Conservation (phyloP, 192 early-diverging fungal genomes). For the Entomortierella chlamydospora region DNA sequence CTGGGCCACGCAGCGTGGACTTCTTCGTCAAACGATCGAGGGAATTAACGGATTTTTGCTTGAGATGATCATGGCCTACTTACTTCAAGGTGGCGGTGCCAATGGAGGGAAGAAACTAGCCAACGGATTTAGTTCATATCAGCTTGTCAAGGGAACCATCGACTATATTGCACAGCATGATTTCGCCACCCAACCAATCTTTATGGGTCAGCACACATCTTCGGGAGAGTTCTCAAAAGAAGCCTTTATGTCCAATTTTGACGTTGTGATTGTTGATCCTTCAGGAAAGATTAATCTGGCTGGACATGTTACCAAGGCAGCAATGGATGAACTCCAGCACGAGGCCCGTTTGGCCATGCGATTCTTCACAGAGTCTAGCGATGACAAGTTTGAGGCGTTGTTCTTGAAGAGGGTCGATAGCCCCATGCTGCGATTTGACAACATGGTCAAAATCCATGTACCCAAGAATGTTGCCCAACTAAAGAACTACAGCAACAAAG, state of each 20-base stretch:
- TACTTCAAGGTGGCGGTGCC: slow-evolving; percentile 72
- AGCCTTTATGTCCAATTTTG: slow-evolving; percentile 72
- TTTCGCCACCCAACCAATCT: slow-evolving; percentile 71
- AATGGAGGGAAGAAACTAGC: slow-evolving; percentile 73
- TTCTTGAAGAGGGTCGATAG: slow-evolving; percentile 81
- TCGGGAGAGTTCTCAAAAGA: slow-evolving; percentile 70
- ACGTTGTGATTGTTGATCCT: slow-evolving; percentile 88
- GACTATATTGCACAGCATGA: slow-evolving; percentile 85
- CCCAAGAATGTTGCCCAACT: slow-evolving; percentile 33
- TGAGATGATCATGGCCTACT: slow-evolving; percentile 88
- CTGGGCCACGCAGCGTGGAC: slow-evolving; percentile 86
- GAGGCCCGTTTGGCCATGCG: slow-evolving; percentile 74
- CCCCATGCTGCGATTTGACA: slow-evolving; percentile 74
- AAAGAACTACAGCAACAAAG: slow-evolving; percentile 39
- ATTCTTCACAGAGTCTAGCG: slow-evolving; percentile 71
- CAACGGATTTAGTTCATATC: slow-evolving; percentile 82
- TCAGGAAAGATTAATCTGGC: slow-evolving; percentile 88
- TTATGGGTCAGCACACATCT: slow-evolving; percentile 72
- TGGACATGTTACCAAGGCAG: slow-evolving; percentile 70
- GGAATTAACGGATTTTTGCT: slow-evolving; percentile 84
- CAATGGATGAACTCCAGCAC: slow-evolving; percentile 78
- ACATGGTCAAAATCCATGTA: slow-evolving; percentile 65
- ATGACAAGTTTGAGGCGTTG: slow-evolving; percentile 81
- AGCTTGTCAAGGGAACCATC: slow-evolving; percentile 86
- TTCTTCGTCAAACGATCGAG: slow-evolving; percentile 56